Evolutionary conservation across 2,329 filamentous ascomycete species (phyloP).

Genomic region (Aspergillus felis): DNA sequence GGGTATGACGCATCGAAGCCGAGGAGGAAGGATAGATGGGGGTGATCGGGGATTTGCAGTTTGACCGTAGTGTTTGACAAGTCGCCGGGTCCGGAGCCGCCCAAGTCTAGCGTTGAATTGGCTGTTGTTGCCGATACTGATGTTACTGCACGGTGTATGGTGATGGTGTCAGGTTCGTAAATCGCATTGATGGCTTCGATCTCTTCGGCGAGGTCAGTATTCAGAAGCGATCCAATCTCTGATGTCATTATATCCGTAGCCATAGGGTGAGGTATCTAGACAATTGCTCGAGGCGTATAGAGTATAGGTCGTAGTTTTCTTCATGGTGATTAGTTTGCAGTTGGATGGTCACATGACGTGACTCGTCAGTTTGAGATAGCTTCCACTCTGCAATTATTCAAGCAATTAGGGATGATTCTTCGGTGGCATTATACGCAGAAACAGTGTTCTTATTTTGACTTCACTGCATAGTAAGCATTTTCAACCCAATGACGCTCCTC

Average conservation of each 20-base stretch:
- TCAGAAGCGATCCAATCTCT: conserved; percentile 24
- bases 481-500: neutral
- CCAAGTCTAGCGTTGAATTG: conserved; percentile 26
- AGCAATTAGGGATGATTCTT: neutral
- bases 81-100: conserved; percentile 13
- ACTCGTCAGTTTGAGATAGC: neutral
- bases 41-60: conserved; percentile 63
- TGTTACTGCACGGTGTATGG: conserved; percentile 27
- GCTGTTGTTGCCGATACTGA: conserved; percentile 17
- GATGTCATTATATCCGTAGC: conserved; percentile 13
- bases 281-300: neutral
- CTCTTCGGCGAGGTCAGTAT: conserved; percentile 44
- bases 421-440: neutral
- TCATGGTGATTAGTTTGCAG: neutral
- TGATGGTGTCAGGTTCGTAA: conserved; percentile 63
- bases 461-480: neutral
- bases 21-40: conserved; percentile 46
- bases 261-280: neutral
- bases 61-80: conserved; percentile 40
- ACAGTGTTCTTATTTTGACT: neutral
- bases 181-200: conserved; percentile 51
- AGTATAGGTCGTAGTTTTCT: neutral
- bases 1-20: conserved; percentile 74
- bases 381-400: neutral
- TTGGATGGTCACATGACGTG: neutral